A percentile compares a stretch with the other conserved stretches of the same genome.
These are phyloP conservation scores for Craterostigma plantagineum DNA, from an alignment of 257 asterid genomes.

Conservation along the genomic window DNA sequence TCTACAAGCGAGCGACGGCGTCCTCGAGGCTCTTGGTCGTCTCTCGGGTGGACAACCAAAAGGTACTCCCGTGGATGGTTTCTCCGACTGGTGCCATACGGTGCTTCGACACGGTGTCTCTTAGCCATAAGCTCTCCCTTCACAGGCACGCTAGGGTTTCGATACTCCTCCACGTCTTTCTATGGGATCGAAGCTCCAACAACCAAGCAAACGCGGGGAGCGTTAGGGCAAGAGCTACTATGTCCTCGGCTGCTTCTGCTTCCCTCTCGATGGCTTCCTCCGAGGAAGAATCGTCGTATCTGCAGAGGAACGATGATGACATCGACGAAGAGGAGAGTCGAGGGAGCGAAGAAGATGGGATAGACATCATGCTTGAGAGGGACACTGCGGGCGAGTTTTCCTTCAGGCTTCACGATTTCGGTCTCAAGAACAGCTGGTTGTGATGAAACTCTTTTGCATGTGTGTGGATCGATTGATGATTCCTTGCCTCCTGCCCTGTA, in stretches of 20 bases:
- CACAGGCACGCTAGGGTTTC: slow-evolving; percentile 75
- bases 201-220: slow-evolving; percentile 20
- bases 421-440: slow-evolving; percentile 51
- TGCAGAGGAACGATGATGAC: slow-evolving; percentile 3
- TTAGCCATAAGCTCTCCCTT: slow-evolving; percentile 78
- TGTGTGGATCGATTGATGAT: too few species aligned
- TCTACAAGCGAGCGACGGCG: slow-evolving; percentile 32
- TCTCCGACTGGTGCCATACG: slow-evolving; percentile 57
- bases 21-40: slow-evolving; percentile 39
- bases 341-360: slow-evolving; percentile 12
- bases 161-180: slow-evolving; percentile 45
- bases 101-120: slow-evolving; percentile 65
- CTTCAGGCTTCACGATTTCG: slow-evolving; percentile 44
- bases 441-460: too few species aligned
- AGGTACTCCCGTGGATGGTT: slow-evolving; percentile 89
- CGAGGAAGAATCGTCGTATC: not conserved
- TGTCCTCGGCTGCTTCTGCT: slow-evolving; percentile 12
- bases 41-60: slow-evolving; percentile 54
- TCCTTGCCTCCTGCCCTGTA: too few species aligned
- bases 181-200: slow-evolving; percentile 39
- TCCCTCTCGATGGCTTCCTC: not conserved
- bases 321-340: slow-evolving; percentile 5
- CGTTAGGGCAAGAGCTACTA: slow-evolving; percentile 31
- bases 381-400: slow-evolving; percentile 72
- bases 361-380: slow-evolving; percentile 16